These are phyloP conservation scores for Talaromyces sp. DNA, from an alignment of 2,329 filamentous ascomycete genomes.

Conservation along the genomic window DNA sequence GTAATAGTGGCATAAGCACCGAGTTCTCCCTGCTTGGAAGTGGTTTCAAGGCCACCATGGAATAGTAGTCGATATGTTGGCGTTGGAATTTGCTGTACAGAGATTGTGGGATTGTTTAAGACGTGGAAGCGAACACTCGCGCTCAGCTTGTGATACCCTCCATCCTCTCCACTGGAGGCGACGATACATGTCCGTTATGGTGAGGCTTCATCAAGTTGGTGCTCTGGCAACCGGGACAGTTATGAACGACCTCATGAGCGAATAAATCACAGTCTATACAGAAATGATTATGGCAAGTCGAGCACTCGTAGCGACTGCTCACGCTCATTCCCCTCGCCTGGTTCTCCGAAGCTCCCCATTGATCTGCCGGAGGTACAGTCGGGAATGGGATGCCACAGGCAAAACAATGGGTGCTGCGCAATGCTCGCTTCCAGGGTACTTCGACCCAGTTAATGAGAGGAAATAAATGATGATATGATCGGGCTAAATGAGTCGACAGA, in stretches of 20 bases:
- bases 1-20: not conserved
- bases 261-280: constrained; percentile 98
- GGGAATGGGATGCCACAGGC: constrained; percentile 76
- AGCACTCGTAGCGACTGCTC: constrained; percentile 83
- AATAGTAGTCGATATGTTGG: not conserved
- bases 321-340: constrained; percentile 70
- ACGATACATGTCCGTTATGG: not conserved
- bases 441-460: constrained; percentile 87
- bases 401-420: constrained; percentile 65
- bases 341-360: constrained; percentile 36
- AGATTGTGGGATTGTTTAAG: not conserved
- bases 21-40: not conserved
- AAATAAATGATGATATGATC: constrained; percentile 92
- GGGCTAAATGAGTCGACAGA: constrained; percentile 84
- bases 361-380: constrained; percentile 39
- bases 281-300: constrained; percentile 84
- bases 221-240: constrained; percentile 84
- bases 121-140: not conserved
- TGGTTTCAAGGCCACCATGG: not conserved
- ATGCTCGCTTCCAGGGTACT: constrained; percentile 76
- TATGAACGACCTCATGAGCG: constrained; percentile 90
- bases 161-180: constrained; percentile 9
- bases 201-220: constrained; percentile 22
- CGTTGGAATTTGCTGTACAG: not conserved
- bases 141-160: constrained; percentile 12